These are phyloP conservation scores for Exophiala aquamarina DNA, from an alignment of 2,329 filamentous ascomycete genomes.

Conservation along the genomic window DNA sequence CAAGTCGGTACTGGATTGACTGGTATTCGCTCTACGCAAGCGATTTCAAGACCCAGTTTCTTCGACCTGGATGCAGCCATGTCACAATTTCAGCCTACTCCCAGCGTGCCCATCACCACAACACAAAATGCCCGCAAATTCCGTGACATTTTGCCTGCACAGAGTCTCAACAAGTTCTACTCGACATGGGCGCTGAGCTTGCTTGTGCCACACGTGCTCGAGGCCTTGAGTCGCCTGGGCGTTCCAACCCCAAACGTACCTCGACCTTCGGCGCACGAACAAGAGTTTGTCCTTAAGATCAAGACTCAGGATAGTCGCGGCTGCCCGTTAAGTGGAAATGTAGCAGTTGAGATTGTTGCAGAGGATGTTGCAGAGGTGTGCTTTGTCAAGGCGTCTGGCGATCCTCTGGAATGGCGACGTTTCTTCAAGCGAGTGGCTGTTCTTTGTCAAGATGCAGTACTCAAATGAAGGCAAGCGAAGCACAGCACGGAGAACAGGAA, in stretches of 20 bases:
- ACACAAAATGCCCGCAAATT: conserved; percentile 89
- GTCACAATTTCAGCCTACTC: conserved; percentile 78
- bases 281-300: conserved; percentile 67
- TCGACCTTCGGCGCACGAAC: conserved; percentile 45
- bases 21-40: conserved; percentile 46
- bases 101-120: conserved; percentile 75
- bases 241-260: conserved; percentile 64
- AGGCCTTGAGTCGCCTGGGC: conserved; percentile 81
- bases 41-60: conserved; percentile 38
- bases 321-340: conserved; percentile 44
- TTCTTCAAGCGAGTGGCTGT: conserved; percentile 96
- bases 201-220: conserved; percentile 75
- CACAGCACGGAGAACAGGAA: too few species aligned
- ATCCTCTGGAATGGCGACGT: conserved; percentile 92
- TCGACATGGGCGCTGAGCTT: conserved; percentile 74
- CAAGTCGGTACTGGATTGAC: conserved; percentile 17
- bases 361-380: conserved; percentile 75
- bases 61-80: conserved; percentile 82
- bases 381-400: conserved; percentile 92
- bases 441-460: conserved; percentile 81
- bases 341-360: conserved; percentile 45
- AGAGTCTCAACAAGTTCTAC: conserved; percentile 88
- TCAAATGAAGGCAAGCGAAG: conserved; percentile 38
- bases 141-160: conserved; percentile 83
- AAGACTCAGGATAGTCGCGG: conserved; percentile 62